A percentile compares a stretch with the other conserved stretches of the same genome.
Evolutionary conservation across 2,329 filamentous ascomycete genomes (phyloP).

Genomic region (Calonectria leucothoes): DNA sequence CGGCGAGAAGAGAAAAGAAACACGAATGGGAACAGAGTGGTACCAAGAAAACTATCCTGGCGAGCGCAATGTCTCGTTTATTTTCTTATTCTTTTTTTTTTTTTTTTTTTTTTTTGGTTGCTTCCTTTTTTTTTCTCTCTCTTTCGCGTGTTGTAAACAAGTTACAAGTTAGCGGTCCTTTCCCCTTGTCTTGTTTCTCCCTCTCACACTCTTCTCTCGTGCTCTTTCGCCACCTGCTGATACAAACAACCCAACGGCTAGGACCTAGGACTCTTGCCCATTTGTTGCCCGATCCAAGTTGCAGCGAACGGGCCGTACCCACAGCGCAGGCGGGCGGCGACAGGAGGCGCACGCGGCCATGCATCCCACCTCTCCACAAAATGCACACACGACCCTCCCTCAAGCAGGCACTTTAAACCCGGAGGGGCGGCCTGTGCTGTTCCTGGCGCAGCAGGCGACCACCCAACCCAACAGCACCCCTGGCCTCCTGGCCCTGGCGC

Average conservation of each 20-base stretch:
- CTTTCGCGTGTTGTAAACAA: no score
- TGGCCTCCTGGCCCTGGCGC: conserved; percentile 28
- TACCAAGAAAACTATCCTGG: no score
- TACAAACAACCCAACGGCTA: neutral
- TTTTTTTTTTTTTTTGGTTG: no score
- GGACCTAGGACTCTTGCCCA: neutral
- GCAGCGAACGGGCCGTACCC: conserved; percentile 3
- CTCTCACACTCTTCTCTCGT: neutral
- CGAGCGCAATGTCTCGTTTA: neutral
- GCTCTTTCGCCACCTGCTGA: neutral
- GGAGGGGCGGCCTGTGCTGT: conserved; percentile 29
- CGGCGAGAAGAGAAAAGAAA: neutral
- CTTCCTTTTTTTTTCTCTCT: no score
- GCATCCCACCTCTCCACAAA: conserved; percentile 13
- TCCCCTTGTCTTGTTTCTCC: neutral
- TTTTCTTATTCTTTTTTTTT: neutral
- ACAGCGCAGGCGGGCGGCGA: neutral
- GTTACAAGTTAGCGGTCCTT: neutral
- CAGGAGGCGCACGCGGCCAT: conserved; percentile 6
- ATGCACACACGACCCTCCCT: conserved; percentile 7
- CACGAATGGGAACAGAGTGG: neutral
- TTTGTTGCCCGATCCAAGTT: conserved; percentile 8
- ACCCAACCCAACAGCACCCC: conserved; percentile 34
- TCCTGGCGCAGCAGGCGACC: conserved; percentile 25
- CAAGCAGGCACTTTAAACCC: conserved; percentile 39